phyloP scores from a whole-genome alignment of 23 red algal species.

The Agarophyton chilense region DNA sequence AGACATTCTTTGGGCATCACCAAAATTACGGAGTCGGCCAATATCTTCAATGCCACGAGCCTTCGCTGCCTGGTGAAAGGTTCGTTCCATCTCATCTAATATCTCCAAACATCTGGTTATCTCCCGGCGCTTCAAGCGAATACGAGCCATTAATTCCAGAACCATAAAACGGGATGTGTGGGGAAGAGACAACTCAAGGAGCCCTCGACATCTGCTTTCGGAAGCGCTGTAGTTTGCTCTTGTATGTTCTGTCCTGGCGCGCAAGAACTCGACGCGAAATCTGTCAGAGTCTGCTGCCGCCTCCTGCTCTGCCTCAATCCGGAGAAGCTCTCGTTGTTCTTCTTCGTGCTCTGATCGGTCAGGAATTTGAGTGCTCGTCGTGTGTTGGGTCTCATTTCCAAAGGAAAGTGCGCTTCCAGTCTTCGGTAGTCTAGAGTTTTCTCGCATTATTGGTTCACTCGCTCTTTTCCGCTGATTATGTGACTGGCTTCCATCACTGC shows the following conservation, averaged over 20 bases:
- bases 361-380: slow-evolving; percentile 1
- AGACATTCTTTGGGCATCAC: slow-evolving; percentile 34
- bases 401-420: slow-evolving; percentile 9
- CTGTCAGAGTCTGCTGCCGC: slow-evolving; percentile 43
- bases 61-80: slow-evolving; percentile 20
- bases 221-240: slow-evolving; percentile 31
- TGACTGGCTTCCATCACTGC: background rate
- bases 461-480: background rate
- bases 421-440: background rate
- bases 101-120: slow-evolving; percentile 72
- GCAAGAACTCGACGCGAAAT: slow-evolving; percentile 69
- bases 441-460: background rate
- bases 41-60: background rate
- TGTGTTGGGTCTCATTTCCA: slow-evolving; percentile 13
- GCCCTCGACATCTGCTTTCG: slow-evolving; percentile 35
- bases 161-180: slow-evolving; percentile 49
- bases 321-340: slow-evolving; percentile 61
- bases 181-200: slow-evolving; percentile 48
- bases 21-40: background rate
- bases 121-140: slow-evolving; percentile 57
- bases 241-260: slow-evolving; percentile 35
- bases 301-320: slow-evolving; percentile 68
- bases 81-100: slow-evolving; percentile 63
- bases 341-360: slow-evolving; percentile 28
- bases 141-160: slow-evolving; percentile 64